Percentiles rank a stretch among this genome's conserved stretches.
Evolutionary conservation across 1,139 yeast genomes (phyloP).

Genomic region (Suhomyces ambrosiae): DNA sequence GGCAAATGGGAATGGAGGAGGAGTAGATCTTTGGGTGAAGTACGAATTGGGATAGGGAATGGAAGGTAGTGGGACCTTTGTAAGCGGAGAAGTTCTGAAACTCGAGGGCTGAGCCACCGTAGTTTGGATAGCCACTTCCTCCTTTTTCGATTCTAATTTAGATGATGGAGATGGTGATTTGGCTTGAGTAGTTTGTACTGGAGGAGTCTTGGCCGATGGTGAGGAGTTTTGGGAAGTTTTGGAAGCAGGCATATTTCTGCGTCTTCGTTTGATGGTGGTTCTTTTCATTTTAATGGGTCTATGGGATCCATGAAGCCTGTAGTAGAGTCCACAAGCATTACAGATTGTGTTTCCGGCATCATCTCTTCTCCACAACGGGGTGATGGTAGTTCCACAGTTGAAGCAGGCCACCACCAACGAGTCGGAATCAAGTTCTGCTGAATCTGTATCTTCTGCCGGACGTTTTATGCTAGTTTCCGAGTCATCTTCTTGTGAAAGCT

Average conservation of each 20-base stretch:
- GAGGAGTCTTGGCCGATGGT: constrained; percentile 3
- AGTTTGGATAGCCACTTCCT: not conserved
- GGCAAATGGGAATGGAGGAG: constrained; percentile 8
- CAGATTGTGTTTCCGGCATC: constrained; percentile 81
- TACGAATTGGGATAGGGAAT: constrained; percentile 6
- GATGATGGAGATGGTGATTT: constrained; percentile 4
- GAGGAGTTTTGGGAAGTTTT: not conserved
- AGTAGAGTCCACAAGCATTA: constrained; percentile 86
- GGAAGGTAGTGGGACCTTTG: constrained; percentile 7
- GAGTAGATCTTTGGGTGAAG: constrained; percentile 7
- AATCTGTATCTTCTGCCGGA: constrained; percentile 9
- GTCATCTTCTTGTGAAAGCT: constrained; percentile 5
- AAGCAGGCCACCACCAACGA: constrained; percentile 71
- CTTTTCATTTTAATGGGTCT: constrained; percentile 79
- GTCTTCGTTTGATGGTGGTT: constrained; percentile 72
- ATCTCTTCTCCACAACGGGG: constrained; percentile 87
- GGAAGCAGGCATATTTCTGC: constrained; percentile 39
- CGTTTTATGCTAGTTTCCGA: constrained; percentile 2
- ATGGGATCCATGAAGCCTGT: constrained; percentile 73
- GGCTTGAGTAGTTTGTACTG: constrained; percentile 1
- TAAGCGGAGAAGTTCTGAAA: constrained; percentile 5
- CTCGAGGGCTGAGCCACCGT: not conserved
- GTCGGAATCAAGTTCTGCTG: constrained; percentile 28
- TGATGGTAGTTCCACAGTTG: constrained; percentile 81
- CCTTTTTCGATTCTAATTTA: not conserved